Percentiles rank a stretch among this genome's conserved stretches.
Evolutionary conservation across 1,284 basidiomycete genomes (phyloP).

Genomic region (Schizophyllum amplum): DNA sequence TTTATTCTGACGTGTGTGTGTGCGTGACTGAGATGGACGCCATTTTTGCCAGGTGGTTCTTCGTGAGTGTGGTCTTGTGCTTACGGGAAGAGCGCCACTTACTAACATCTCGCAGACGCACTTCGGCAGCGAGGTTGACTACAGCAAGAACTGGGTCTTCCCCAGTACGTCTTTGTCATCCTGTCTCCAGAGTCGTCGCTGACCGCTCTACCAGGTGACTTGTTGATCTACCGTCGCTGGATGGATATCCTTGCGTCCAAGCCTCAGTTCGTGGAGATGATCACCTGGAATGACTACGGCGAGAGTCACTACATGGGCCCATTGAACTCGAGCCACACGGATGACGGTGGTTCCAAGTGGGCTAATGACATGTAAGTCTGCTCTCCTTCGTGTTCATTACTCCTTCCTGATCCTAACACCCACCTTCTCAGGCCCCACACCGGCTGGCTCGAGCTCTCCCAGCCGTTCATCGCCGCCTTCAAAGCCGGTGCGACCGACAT

Average conservation of each 20-base stretch:
- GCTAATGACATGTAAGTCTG: background rate
- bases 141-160: conserved; percentile 27
- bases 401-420: background rate
- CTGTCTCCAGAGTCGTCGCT: background rate
- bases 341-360: background rate
- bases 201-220: conserved; percentile 29
- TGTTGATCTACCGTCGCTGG: conserved; percentile 35
- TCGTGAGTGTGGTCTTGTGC: background rate
- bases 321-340: background rate
- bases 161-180: conserved; percentile 16
- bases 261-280: conserved; percentile 34
- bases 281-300: conserved; percentile 37
- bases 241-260: conserved; percentile 31
- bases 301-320: conserved; percentile 27
- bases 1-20: background rate
- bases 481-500: conserved; percentile 13
- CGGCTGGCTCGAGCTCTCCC: conserved; percentile 18
- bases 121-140: conserved; percentile 20
- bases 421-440: conserved; percentile 4
- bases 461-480: conserved; percentile 19
- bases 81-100: background rate
- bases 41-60: conserved; percentile 23
- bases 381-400: background rate
- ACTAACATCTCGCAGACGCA: conserved; percentile 22
- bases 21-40: background rate